Evolutionary conservation across 164 flowering plant genomes (phyloP).

Genomic region (Malania oleifera): DNA sequence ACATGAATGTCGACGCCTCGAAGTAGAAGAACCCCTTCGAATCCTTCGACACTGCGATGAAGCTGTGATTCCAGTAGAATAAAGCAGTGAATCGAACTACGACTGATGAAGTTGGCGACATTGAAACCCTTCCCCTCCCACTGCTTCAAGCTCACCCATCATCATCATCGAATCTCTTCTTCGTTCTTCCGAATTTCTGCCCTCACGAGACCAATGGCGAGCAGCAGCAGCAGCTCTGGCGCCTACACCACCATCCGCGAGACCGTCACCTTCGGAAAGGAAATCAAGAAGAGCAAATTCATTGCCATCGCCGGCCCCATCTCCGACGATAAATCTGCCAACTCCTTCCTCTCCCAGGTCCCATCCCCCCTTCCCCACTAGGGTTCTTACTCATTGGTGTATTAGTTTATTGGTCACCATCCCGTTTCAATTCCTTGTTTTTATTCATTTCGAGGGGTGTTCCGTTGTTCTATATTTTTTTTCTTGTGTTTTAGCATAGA

Average conservation of each 20-base stretch:
- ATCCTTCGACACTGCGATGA: too few species aligned
- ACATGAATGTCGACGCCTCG: too few species aligned
- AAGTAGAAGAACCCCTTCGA: too few species aligned
- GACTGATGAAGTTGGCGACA: too few species aligned
- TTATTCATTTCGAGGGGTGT: not conserved
- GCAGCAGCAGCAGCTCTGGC: slow-evolving; percentile 19
- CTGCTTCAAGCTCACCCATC: too few species aligned
- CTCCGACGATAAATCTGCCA: slow-evolving; percentile 61
- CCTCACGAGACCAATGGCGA: slow-evolving; percentile 24
- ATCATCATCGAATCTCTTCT: too few species aligned
- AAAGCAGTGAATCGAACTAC: too few species aligned
- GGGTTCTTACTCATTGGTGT: not conserved
- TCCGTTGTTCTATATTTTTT: not conserved
- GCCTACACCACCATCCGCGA: slow-evolving; percentile 64
- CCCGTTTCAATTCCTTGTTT: too few species aligned
- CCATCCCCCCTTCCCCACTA: not conserved
- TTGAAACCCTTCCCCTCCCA: too few species aligned
- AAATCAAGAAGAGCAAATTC: slow-evolving; percentile 90
- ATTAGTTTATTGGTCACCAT: not conserved
- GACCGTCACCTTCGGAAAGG: slow-evolving; percentile 45
- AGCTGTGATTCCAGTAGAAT: too few species aligned
- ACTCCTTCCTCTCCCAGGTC: slow-evolving; percentile 73
- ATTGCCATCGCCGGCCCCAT: slow-evolving; percentile 81
- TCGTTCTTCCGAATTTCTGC: slow-evolving; percentile 6
- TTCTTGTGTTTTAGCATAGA: not conserved